Percentiles rank a stretch among this genome's conserved stretches.
These are phyloP conservation scores for Heritiera fomes DNA, from an alignment of 345 rosid species.

Conservation along the genomic window DNA sequence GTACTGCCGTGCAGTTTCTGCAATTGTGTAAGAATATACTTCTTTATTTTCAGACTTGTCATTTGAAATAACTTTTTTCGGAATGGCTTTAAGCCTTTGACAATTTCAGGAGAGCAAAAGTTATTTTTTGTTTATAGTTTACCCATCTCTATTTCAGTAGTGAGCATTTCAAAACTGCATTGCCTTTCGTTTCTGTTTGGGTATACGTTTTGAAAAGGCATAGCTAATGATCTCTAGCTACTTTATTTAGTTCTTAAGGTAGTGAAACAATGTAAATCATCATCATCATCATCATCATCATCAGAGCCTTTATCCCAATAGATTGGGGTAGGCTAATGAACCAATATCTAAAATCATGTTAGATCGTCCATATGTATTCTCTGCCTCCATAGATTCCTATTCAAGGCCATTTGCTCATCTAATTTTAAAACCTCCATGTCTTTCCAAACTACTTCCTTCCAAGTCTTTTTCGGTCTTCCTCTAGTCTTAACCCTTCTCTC, in stretches of 20 bases:
- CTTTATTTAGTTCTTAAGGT: not conserved
- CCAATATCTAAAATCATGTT: no score
- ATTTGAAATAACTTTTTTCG: not conserved
- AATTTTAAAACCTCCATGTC: no score
- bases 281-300: no score
- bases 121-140: not conserved
- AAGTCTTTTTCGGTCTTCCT: no score
- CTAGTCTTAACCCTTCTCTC: no score
- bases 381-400: no score
- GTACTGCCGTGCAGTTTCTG: constrained; percentile 88
- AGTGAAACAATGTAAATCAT: not conserved
- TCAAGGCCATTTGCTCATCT: no score
- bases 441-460: no score
- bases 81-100: not conserved
- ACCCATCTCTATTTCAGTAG: not conserved
- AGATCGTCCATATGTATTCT: no score
- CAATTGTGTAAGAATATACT: constrained; percentile 62
- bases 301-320: no score
- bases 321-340: no score
- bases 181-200: not conserved
- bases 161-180: not conserved
- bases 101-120: not conserved
- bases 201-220: not conserved
- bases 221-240: not conserved
- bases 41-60: not conserved